Evolutionary conservation across 2,329 filamentous ascomycete species (phyloP).

Genomic region (Gnomoniopsis sp.): DNA sequence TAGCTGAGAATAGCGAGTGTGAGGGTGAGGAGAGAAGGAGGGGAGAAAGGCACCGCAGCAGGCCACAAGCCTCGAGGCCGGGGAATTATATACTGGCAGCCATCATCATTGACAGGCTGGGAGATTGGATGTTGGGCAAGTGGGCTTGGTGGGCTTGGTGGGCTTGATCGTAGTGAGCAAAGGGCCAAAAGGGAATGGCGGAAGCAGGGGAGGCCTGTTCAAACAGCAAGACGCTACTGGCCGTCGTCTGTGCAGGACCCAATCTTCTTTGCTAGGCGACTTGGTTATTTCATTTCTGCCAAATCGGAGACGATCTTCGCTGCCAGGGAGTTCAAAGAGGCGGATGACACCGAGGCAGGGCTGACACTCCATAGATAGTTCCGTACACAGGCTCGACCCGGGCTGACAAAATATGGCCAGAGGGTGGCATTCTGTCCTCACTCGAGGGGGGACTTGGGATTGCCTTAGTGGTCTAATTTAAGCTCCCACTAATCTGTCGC

Average conservation of each 20-base stretch:
- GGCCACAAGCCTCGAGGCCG: constrained; percentile 31
- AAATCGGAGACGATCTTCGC: constrained; percentile 17
- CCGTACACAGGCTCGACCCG: no score
- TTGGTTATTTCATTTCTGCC: constrained; percentile 21
- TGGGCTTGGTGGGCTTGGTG: constrained; percentile 2
- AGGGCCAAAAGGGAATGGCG: constrained; percentile 20
- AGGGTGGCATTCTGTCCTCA: no score
- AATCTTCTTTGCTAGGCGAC: constrained; percentile 18
- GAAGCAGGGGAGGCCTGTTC: constrained; percentile 20
- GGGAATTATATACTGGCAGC: constrained; percentile 46
- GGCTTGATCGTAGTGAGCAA: constrained; percentile 6
- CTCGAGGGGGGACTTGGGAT: no score
- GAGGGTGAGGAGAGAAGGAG: constrained; percentile 47
- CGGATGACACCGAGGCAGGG: background rate
- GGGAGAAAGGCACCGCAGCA: constrained; percentile 30
- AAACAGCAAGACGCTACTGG: constrained; percentile 4
- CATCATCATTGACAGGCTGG: constrained; percentile 4
- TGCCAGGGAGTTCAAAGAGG: constrained; percentile 13
- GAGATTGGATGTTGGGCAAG: constrained; percentile 14
- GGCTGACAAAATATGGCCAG: background rate
- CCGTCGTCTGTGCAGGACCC: constrained; percentile 14
- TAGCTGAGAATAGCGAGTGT: constrained; percentile 39
- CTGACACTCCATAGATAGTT: no score
- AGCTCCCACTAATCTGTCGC: no score
- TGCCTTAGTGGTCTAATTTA: no score